Conservation (phyloP, 768 basidiomycete genomes). For the Kwoniella shandongensis region DNA sequence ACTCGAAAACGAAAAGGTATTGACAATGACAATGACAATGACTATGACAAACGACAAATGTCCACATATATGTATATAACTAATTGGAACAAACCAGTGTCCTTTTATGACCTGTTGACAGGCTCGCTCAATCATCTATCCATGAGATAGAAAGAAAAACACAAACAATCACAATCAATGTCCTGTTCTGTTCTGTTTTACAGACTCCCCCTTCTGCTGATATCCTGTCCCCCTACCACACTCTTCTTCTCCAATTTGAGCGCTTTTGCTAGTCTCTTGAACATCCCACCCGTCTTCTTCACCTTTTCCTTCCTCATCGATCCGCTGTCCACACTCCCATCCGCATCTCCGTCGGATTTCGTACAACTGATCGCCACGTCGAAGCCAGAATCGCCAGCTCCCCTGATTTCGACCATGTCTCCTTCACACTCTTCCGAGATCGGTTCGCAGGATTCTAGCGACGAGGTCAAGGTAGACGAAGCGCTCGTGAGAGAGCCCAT, state of each 20-base stretch:
- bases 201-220: conserved; percentile 23
- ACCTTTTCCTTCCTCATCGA: conserved; percentile 5
- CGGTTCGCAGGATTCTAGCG: conserved; percentile 20
- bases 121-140: no score
- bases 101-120: no score
- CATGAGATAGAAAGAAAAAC: no score
- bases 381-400: background rate
- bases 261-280: conserved; percentile 36
- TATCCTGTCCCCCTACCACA: conserved; percentile 6
- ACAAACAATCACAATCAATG: no score
- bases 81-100: no score
- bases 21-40: no score
- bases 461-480: conserved; percentile 17
- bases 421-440: conserved; percentile 23
- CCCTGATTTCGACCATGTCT: conserved; percentile 7
- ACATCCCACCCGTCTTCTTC: conserved; percentile 33
- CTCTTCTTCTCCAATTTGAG: conserved; percentile 39
- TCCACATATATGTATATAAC: no score
- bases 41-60: no score
- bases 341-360: conserved; percentile 39
- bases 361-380: conserved; percentile 33
- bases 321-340: conserved; percentile 26
- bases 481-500: conserved; percentile 21
- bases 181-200: conserved; percentile 2
- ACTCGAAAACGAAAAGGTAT: no score